Base-by-base conservation (phyloP, 768 basidiomycete genomes). In the Cystobasidiopsis lactophilus region DNA sequence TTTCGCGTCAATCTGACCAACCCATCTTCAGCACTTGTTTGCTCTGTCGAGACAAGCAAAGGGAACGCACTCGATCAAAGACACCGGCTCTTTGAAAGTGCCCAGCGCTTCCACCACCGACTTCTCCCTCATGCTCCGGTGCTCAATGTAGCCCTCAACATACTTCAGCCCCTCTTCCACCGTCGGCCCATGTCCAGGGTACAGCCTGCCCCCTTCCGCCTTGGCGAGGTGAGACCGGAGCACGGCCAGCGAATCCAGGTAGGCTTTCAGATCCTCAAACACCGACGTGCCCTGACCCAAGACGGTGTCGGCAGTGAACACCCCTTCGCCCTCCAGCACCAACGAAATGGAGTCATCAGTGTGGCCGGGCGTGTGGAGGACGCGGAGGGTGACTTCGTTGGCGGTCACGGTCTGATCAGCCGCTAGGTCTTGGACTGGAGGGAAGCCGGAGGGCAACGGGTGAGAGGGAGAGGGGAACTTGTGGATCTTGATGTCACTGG, bases 231-330 rank as follows among this genome's bases (percentile, higher is more conserved):
- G 29, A 3, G 19, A 19, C 5, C 40, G 52, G 16, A 18, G 24
- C 35, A 3, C 33, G 16, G 29, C 71, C 40, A 91, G 72, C 54
- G 77, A 79, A 3, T 68, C 55, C 21, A 89, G 66, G 61, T 88
- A 93, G 3, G 73, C 60, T 0, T 72, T 69, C 14, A 95, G 75
- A 60, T 91, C 81, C 58, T 82, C 80, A 64, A 95, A 93, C 3
- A 89, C 77, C 2, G 88, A 73, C 0, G 85, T 85, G 7, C 88
- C 86, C 57, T 86, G 77, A 0, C 91, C 91, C 29, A 96, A 74
- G 5, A 95, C 76, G 3, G 79, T 84, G 67, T 96, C 91, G 0
- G 81, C 84, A 0, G 85, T 89, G 69, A 89, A 88, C 16, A 95
- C 72, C 24, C 69, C 68, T 60, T 89, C 84, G 41, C 74, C 73